A percentile compares a stretch with the other conserved stretches of the same genome.
Evolutionary conservation across 2,329 filamentous ascomycete species (phyloP).

Genomic region (Daldinia eschscholtzii): DNA sequence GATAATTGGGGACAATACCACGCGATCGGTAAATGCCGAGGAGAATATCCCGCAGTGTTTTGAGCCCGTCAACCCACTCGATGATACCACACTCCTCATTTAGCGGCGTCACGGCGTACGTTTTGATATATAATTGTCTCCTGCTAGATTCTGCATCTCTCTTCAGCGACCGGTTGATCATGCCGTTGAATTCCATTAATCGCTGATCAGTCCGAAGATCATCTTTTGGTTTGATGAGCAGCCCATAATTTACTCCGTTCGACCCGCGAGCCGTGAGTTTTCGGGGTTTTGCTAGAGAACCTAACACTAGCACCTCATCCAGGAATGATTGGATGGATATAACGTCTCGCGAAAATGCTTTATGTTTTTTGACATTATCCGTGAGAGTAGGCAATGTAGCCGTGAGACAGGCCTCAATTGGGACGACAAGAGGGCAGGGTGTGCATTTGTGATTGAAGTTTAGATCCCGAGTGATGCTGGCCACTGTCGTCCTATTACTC

Average conservation of each 20-base stretch:
- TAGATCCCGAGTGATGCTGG: constrained; percentile 82
- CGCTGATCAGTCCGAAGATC: constrained; percentile 97
- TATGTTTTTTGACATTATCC: constrained; percentile 80
- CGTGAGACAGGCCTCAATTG: constrained; percentile 85
- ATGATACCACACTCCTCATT: constrained; percentile 98
- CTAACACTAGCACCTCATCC: constrained; percentile 90
- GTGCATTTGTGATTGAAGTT: constrained; percentile 87
- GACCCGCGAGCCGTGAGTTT: constrained; percentile 90
- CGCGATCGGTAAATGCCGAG: constrained; percentile 81
- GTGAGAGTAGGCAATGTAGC: constrained; percentile 82
- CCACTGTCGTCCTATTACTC: constrained; percentile 73
- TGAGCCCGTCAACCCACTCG: constrained; percentile 97
- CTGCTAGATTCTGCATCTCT: constrained; percentile 91
- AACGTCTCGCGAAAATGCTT: constrained; percentile 87
- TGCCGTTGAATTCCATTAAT: constrained; percentile 98
- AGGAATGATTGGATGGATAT: constrained; percentile 84
- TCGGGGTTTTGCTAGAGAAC: constrained; percentile 91
- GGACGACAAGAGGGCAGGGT: constrained; percentile 88
- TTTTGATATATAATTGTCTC: constrained; percentile 93
- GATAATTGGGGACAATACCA: constrained; percentile 77
- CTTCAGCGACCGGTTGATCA: constrained; percentile 96
- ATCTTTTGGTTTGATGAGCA: constrained; percentile 98
- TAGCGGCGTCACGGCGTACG: constrained; percentile 94
- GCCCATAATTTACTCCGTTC: constrained; percentile 87
- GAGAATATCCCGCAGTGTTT: constrained; percentile 92